Evolutionary conservation across 1,284 basidiomycete species (phyloP), one percentile per base, ranked within the genome.

Genomic region (Ustilago sp.): DNA sequence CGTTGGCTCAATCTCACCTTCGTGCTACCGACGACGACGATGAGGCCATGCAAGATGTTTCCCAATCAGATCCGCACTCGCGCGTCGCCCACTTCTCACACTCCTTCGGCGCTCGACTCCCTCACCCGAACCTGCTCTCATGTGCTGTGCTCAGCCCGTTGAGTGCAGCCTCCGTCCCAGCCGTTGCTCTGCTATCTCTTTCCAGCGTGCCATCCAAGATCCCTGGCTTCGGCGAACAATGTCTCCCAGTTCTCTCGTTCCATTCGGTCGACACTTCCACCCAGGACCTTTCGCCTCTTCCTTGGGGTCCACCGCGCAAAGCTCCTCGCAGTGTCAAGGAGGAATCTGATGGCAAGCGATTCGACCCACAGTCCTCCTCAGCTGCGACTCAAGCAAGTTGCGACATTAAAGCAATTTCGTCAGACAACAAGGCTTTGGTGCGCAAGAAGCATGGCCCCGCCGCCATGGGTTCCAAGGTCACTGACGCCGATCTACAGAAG

Each of bases 171-270:
- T 59, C 62, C 4, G 45, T 59, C 11, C 64, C 75, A 7, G 53
- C 59, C 15, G n/a, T 85, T 3, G 84, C 84, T 4, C 77, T 83
- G 1, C 71, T 85, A 4, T 80, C 81, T 9, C 55, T 82, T 2
- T 85, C 83, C 12, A 83, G 81, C 53, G 61, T 69, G 2, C 74
- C 78, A 1, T 79, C 80, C 9, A 39, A 64, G 32, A 71, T 80
- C 6, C 74, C 78, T 8, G 82, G 83, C 11, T 69, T 83, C 13
- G 83, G 83, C 36, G 60, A 67, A 51, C 80, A 79, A 23, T 80
- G 81, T 56, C 68, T 80, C 19, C 84, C 84, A 2, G 82, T 85
- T 15, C 80, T 85, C 38, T 85, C 84, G 0, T 85, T 83, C 67
- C 80, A 85, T 51, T 50, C 67, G 4, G 54, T 85, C 47, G 62